phyloP scores from a whole-genome alignment of 2,329 filamentous ascomycete genomes.

The Annulohypoxylon truncatum region DNA sequence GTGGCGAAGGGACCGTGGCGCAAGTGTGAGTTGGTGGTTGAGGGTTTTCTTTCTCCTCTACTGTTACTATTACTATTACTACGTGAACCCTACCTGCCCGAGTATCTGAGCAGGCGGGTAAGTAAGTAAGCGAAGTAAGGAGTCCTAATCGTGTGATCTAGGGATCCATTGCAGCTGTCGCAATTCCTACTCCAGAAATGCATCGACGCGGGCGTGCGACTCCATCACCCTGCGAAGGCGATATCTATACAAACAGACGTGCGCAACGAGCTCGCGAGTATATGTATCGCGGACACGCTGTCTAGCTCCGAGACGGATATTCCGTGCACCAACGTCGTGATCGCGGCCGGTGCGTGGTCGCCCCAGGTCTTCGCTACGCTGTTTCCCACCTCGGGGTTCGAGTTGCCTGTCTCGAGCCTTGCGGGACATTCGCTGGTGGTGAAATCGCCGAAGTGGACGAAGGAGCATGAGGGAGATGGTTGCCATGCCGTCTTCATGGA shows the following conservation, averaged over 20 bases:
- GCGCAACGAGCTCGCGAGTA: slow-evolving; percentile 61
- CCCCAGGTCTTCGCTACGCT: slow-evolving; percentile 71
- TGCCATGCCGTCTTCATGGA: slow-evolving; percentile 78
- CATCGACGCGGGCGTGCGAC: slow-evolving; percentile 68
- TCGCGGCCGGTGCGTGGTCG: slow-evolving; percentile 79
- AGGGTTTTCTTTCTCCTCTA: not conserved
- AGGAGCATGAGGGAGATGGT: slow-evolving; percentile 55
- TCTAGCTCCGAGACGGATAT: slow-evolving; percentile 62
- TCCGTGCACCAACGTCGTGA: slow-evolving; percentile 72
- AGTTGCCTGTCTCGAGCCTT: slow-evolving; percentile 69
- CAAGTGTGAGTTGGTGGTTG: slow-evolving; percentile 66
- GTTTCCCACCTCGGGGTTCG: slow-evolving; percentile 66
- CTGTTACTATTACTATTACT: not conserved
- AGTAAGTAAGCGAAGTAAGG: not conserved
- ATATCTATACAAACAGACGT: slow-evolving; percentile 63
- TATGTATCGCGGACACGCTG: slow-evolving; percentile 61
- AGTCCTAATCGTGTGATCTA: slow-evolving; percentile 45
- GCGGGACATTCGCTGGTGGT: slow-evolving; percentile 80
- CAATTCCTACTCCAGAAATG: slow-evolving; percentile 71
- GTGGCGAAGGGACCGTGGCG: slow-evolving; percentile 68
- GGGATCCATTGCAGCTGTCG: slow-evolving; percentile 74
- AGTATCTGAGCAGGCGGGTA: not conserved
- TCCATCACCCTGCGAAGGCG: slow-evolving; percentile 73
- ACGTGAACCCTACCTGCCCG: not conserved
- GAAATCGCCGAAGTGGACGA: slow-evolving; percentile 66